Evolutionary conservation across 805 yeast species (phyloP).

Genomic region (Sugiyamaella boreocaroliniensis): DNA sequence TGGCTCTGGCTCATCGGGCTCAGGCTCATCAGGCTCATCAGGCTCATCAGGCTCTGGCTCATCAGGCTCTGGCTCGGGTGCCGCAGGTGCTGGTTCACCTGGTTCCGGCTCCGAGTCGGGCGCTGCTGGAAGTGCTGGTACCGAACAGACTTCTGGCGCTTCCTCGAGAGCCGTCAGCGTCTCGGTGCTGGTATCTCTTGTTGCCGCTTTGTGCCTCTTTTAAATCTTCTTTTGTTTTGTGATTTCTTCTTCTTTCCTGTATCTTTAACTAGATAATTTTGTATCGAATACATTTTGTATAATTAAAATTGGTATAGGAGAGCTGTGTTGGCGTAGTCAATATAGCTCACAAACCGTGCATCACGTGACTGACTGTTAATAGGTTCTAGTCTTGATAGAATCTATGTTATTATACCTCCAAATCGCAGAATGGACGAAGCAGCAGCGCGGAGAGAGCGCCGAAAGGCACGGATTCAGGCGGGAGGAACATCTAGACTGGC

Average conservation of each 20-base stretch:
- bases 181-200: not conserved
- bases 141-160: not conserved
- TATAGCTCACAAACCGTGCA: too few species aligned
- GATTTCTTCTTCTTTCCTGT: not conserved
- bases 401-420: not conserved
- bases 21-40: not conserved
- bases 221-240: not conserved
- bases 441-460: slow-evolving; percentile 21
- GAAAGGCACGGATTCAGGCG: slow-evolving; percentile 28
- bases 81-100: not conserved
- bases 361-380: too few species aligned
- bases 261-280: not conserved
- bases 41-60: not conserved
- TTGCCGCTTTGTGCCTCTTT: not conserved
- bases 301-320: too few species aligned
- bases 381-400: too few species aligned
- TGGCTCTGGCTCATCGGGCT: not conserved
- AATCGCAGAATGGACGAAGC: slow-evolving; percentile 4
- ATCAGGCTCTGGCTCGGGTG: not conserved
- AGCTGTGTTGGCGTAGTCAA: too few species aligned
- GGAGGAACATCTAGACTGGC: slow-evolving; percentile 27
- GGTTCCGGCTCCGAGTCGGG: not conserved
- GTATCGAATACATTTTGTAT: not conserved
- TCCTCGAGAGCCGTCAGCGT: not conserved
- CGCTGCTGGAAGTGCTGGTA: not conserved